Conservation (phyloP, 768 basidiomycete genomes). For the Coprinopsis strossmayeri region DNA sequence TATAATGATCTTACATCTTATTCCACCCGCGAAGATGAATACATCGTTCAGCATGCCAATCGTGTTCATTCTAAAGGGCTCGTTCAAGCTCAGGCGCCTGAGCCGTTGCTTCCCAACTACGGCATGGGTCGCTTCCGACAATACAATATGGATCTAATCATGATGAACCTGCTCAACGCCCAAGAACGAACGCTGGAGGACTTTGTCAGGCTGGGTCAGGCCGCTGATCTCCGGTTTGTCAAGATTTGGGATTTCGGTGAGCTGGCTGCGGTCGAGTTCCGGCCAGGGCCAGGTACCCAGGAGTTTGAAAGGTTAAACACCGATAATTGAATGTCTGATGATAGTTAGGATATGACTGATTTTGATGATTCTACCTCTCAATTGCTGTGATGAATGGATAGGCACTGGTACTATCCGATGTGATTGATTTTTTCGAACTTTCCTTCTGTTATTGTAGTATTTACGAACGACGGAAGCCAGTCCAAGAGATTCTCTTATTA, state of each 20-base stretch:
- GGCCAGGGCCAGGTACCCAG: background rate
- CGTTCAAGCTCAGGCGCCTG: conserved; percentile 25
- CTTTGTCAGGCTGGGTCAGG: conserved; percentile 28
- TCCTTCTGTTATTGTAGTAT: too few relatives aligned
- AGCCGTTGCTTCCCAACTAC: conserved; percentile 42
- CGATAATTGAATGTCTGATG: background rate
- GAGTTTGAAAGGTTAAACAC: background rate
- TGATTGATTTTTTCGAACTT: too few relatives aligned
- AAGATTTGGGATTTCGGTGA: conserved; percentile 28
- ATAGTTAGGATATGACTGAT: too few relatives aligned
- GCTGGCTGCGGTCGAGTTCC: conserved; percentile 23
- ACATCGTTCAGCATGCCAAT: conserved; percentile 25
- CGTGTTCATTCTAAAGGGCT: conserved; percentile 7
- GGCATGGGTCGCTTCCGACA: conserved; percentile 32
- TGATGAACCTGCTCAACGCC: conserved; percentile 36
- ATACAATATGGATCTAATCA: conserved; percentile 40
- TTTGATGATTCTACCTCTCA: too few relatives aligned
- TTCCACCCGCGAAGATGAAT: conserved; percentile 24
- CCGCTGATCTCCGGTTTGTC: conserved; percentile 23
- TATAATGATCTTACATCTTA: background rate
- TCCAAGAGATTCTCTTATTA: too few relatives aligned
- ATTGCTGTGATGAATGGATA: too few relatives aligned
- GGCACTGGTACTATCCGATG: too few relatives aligned
- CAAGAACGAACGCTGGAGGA: conserved; percentile 37
- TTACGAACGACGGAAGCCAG: too few relatives aligned